These are phyloP conservation scores for Cytospora schulzeri DNA, from an alignment of 2,329 filamentous ascomycete genomes.

Conservation along the genomic window DNA sequence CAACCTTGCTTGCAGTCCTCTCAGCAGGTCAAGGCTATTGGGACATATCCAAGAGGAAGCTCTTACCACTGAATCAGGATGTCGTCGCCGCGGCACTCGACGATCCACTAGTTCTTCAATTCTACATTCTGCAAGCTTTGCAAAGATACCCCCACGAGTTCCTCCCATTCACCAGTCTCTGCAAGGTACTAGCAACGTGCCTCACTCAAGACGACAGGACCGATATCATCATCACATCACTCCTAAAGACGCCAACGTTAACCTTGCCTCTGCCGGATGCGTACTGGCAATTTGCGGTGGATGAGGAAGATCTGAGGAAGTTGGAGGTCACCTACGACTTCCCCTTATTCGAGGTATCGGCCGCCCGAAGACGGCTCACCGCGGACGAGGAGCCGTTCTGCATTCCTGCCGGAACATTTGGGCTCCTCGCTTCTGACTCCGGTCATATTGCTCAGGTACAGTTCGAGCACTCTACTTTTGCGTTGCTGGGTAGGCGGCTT, in stretches of 20 bases:
- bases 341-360: constrained; percentile 59
- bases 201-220: constrained; percentile 40
- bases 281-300: constrained; percentile 75
- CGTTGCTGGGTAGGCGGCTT: constrained; percentile 75
- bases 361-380: constrained; percentile 47
- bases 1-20: constrained; percentile 66
- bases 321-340: constrained; percentile 69
- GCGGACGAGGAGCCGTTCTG: constrained; percentile 56
- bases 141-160: constrained; percentile 86
- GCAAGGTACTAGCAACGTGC: constrained; percentile 63
- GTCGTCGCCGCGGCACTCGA: constrained; percentile 49
- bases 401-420: constrained; percentile 67
- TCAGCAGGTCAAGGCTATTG: constrained; percentile 56
- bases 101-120: constrained; percentile 59
- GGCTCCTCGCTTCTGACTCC: constrained; percentile 76
- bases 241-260: constrained; percentile 71
- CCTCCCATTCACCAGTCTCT: constrained; percentile 73
- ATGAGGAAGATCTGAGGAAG: constrained; percentile 83
- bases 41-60: constrained; percentile 48
- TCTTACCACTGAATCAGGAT: constrained; percentile 43
- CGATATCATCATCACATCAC: constrained; percentile 53
- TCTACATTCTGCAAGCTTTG: constrained; percentile 67
- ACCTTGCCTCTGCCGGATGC: constrained; percentile 75
- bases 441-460: constrained; percentile 76
- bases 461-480: constrained; percentile 76